phyloP scores from a whole-genome alignment of 106 monocot genomes.

The Gastrodia elata region DNA sequence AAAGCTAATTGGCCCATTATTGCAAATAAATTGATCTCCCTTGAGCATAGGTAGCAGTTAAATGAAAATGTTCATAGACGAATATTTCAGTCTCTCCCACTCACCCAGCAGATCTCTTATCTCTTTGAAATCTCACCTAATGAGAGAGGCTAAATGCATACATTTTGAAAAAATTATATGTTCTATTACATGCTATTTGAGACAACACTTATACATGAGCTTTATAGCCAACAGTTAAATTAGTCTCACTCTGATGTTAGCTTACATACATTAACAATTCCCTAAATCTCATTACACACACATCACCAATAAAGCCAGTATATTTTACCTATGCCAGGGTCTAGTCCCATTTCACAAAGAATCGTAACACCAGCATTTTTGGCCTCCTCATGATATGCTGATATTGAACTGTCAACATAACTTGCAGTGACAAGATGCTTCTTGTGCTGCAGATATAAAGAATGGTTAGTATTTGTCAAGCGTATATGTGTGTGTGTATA shows the following conservation, averaged over 20 bases:
- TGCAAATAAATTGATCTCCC: neutral
- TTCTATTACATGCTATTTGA: neutral
- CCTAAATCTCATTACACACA: neutral
- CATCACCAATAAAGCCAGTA: neutral
- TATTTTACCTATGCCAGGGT: constrained; percentile 92
- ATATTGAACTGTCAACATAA: constrained; percentile 83
- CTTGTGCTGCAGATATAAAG: constrained; percentile 36
- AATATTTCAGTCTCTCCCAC: neutral
- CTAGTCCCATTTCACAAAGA: constrained; percentile 96
- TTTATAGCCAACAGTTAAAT: neutral
- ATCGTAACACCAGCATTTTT: constrained; percentile 68
- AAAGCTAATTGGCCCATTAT: neutral
- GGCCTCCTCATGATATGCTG: constrained; percentile 53
- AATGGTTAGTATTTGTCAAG: neutral
- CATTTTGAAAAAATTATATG: neutral
- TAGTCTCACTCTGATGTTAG: neutral
- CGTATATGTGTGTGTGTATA: too few relatives aligned
- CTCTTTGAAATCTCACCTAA: neutral
- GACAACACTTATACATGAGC: neutral
- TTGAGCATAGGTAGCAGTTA: neutral
- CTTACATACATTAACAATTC: neutral
- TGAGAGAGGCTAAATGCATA: neutral
- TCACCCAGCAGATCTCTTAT: neutral
- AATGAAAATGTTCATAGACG: neutral
- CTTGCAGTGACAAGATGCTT: constrained; percentile 96